Conservation (phyloP, 1,284 basidiomycete genomes). For the Puccinia triticina region DNA sequence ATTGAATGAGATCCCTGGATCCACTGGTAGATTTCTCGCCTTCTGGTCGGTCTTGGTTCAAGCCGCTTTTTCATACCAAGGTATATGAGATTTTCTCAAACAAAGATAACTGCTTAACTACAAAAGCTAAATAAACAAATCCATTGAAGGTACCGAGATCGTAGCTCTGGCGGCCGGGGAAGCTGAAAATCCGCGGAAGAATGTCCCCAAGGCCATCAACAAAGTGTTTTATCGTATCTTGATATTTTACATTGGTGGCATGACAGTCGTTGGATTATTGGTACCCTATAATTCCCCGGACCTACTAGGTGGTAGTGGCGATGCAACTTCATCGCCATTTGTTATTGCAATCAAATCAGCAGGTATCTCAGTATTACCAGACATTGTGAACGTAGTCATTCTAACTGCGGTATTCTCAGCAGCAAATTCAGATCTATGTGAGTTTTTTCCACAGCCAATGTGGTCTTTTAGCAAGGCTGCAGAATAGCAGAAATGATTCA, state of each 20-base stretch:
- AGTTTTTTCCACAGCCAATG: slow-evolving; percentile 54
- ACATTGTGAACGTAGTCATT: slow-evolving; percentile 79
- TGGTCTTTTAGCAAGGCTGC: not conserved
- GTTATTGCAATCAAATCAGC: slow-evolving; percentile 73
- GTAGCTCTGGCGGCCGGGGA: slow-evolving; percentile 76
- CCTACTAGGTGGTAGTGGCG: slow-evolving; percentile 66
- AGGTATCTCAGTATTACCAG: slow-evolving; percentile 74
- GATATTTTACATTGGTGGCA: slow-evolving; percentile 61
- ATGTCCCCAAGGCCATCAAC: slow-evolving; percentile 76
- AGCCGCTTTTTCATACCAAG: slow-evolving; percentile 66
- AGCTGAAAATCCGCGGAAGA: slow-evolving; percentile 73
- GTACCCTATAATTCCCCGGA: slow-evolving; percentile 70
- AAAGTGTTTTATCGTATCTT: slow-evolving; percentile 74
- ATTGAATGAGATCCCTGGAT: slow-evolving; percentile 64
- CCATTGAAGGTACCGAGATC: slow-evolving; percentile 70
- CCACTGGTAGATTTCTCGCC: slow-evolving; percentile 65
- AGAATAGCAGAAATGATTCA: too few relatives aligned
- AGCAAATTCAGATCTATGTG: slow-evolving; percentile 79
- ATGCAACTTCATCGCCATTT: slow-evolving; percentile 76
- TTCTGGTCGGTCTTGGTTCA: slow-evolving; percentile 59
- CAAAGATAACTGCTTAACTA: not conserved
- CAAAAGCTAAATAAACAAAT: slow-evolving; percentile 74
- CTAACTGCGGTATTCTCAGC: slow-evolving; percentile 84
- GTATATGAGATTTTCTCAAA: slow-evolving; percentile 65
- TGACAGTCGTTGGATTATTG: slow-evolving; percentile 73